Percentiles rank a stretch among this genome's conserved stretches.
Conservation (phyloP, 306 rosid species). For the Dryas drummondii region DNA sequence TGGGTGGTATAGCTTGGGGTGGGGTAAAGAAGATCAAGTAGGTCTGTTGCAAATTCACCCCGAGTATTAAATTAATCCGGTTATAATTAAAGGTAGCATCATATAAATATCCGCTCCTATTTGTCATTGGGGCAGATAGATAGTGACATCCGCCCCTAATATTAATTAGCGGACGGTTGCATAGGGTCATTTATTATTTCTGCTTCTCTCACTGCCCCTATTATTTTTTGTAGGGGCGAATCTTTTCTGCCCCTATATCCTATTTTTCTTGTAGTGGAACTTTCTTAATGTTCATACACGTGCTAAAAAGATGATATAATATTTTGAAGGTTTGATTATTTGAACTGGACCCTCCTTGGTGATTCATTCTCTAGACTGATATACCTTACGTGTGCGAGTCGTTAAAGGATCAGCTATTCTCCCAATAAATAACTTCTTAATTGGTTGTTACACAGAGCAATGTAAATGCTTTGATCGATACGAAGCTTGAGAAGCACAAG, state of each 20-base stretch:
- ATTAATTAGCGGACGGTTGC: too few relatives aligned
- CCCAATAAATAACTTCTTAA: slow-evolving; percentile 18
- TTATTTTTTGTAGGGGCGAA: too few relatives aligned
- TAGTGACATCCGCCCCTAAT: too few relatives aligned
- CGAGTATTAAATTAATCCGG: too few relatives aligned
- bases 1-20: too few relatives aligned
- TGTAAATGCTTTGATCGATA: slow-evolving; percentile 79
- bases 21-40: background rate
- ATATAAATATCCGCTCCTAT: too few relatives aligned
- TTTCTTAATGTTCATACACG: background rate
- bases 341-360: background rate
- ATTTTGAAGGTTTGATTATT: background rate
- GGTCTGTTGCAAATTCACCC: background rate
- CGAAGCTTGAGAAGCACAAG: slow-evolving; percentile 92
- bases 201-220: too few relatives aligned
- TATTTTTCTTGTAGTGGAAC: background rate
- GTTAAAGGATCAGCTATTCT: background rate
- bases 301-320: background rate
- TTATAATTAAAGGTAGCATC: too few relatives aligned
- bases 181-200: too few relatives aligned
- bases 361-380: background rate
- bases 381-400: too few relatives aligned
- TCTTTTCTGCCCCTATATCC: too few relatives aligned
- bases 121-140: too few relatives aligned
- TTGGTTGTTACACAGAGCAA: slow-evolving; percentile 63